Evolutionary conservation across 78 protist species (phyloP).

Genomic region (Dictyostelium citrinum): DNA sequence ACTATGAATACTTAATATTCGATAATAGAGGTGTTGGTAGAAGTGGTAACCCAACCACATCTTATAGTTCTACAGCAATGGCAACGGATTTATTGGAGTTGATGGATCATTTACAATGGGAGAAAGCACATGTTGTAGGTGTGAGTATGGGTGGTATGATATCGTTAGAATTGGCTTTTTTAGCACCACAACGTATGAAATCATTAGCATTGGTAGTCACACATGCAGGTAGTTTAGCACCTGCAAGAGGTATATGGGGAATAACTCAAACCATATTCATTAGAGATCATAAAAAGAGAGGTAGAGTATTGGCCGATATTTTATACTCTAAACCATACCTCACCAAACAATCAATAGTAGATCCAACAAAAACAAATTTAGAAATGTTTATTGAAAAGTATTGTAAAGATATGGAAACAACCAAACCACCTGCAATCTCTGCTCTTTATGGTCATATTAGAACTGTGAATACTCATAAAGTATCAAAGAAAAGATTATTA

Average conservation of each 20-base stretch:
- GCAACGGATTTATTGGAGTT: conserved; percentile 61
- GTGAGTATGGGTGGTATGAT: conserved; percentile 83
- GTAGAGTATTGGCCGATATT: background rate
- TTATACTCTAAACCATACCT: conserved; percentile 25
- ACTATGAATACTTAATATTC: conserved; percentile 32
- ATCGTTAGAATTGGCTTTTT: conserved; percentile 17
- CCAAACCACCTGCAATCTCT: background rate
- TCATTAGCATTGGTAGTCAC: conserved; percentile 43
- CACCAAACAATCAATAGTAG: background rate
- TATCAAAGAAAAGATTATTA: conserved; percentile 2
- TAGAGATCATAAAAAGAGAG: conserved; percentile 15
- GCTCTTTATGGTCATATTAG: conserved; percentile 36
- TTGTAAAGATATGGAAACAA: background rate
- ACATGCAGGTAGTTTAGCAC: conserved; percentile 38
- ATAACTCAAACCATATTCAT: background rate
- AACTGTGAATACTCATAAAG: conserved; percentile 38
- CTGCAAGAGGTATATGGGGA: conserved; percentile 3
- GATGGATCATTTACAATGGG: conserved; percentile 70
- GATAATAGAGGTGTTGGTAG: conserved; percentile 73
- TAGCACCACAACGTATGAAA: background rate
- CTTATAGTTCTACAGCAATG: background rate
- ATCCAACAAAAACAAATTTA: background rate
- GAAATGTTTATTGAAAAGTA: conserved; percentile 7
- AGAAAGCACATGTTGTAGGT: conserved; percentile 42
- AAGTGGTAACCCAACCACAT: conserved; percentile 13